Evolutionary conservation across 768 basidiomycete genomes (phyloP).

Genomic region (Boletellus ananiceps): DNA sequence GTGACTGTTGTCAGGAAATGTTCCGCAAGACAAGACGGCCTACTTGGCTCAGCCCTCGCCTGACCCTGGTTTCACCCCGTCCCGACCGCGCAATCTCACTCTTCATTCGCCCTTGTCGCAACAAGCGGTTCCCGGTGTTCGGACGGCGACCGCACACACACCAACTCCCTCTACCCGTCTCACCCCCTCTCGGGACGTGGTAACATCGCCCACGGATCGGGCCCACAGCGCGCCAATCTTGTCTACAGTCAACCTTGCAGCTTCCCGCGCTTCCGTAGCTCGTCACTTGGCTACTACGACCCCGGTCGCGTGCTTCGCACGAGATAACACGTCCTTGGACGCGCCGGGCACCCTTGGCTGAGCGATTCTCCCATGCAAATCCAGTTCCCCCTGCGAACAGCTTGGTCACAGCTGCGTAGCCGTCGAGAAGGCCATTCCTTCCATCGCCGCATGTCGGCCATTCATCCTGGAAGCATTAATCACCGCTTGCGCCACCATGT

Average conservation of each 20-base stretch:
- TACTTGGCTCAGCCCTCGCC: neutral
- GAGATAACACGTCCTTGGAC: conserved; percentile 10
- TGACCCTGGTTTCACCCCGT: conserved; percentile 17
- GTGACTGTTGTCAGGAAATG: no score
- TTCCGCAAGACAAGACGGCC: no score
- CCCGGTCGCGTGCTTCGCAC: conserved; percentile 18
- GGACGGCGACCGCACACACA: neutral
- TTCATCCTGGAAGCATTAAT: conserved; percentile 28
- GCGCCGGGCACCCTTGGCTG: neutral
- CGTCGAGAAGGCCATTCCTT: conserved; percentile 18
- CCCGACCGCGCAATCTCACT: neutral
- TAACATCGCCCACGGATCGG: conserved; percentile 4
- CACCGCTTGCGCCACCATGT: conserved; percentile 28
- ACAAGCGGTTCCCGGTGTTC: conserved; percentile 1
- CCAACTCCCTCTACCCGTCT: neutral
- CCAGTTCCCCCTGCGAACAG: conserved; percentile 9
- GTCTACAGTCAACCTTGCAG: conserved; percentile 9
- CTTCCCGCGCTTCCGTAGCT: conserved; percentile 17
- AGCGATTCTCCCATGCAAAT: conserved; percentile 29
- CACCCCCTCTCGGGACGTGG: conserved; percentile 1
- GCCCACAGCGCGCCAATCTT: conserved; percentile 27
- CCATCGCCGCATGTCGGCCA: conserved; percentile 22
- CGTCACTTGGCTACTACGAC: conserved; percentile 14
- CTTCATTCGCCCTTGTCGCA: conserved; percentile 5
- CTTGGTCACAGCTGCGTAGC: conserved; percentile 2